Evolutionary conservation across 768 basidiomycete species (phyloP).

Genomic region (Termitomyces sp.): DNA sequence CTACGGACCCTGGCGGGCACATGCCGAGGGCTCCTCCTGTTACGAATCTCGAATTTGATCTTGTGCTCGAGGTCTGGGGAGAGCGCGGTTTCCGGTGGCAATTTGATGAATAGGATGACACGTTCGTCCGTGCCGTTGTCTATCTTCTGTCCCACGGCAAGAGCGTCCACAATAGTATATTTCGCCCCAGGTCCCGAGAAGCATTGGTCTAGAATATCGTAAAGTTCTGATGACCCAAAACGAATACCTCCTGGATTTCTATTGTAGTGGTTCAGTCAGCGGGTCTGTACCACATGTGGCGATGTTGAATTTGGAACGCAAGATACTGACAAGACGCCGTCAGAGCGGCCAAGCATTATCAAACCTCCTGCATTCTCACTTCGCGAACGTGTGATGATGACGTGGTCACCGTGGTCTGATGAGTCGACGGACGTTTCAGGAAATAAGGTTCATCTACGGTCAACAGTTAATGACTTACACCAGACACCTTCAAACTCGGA

Average conservation of each 20-base stretch:
- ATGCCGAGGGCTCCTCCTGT: conserved; percentile 66
- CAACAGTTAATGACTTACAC: conserved; percentile 50
- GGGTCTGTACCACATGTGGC: conserved; percentile 13
- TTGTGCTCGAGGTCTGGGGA: conserved; percentile 47
- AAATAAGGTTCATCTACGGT: conserved; percentile 1
- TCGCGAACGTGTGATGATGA: conserved; percentile 62
- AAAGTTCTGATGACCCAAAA: conserved; percentile 79
- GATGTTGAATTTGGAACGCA: conserved; percentile 6
- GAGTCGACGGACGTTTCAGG: conserved; percentile 9
- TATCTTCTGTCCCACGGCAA: conserved; percentile 70
- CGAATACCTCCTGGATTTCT: conserved; percentile 83
- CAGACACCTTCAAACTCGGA: conserved; percentile 62
- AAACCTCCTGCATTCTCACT: conserved; percentile 73
- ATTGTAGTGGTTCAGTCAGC: conserved; percentile 19
- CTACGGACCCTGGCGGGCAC: conserved; percentile 64
- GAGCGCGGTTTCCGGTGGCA: conserved; percentile 45
- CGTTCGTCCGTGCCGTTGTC: conserved; percentile 67
- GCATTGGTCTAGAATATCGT: conserved; percentile 68
- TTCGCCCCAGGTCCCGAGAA: conserved; percentile 43
- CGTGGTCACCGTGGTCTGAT: conserved; percentile 71
- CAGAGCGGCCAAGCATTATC: conserved; percentile 78
- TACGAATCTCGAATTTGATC: conserved; percentile 60
- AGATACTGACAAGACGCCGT: conserved; percentile 67
- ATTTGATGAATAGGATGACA: conserved; percentile 72
- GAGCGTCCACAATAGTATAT: conserved; percentile 49